A percentile compares a stretch with the other conserved stretches of the same genome.
Conservation (phyloP, 2,329 filamentous ascomycete species). For the Akanthomyces lecanii region DNA sequence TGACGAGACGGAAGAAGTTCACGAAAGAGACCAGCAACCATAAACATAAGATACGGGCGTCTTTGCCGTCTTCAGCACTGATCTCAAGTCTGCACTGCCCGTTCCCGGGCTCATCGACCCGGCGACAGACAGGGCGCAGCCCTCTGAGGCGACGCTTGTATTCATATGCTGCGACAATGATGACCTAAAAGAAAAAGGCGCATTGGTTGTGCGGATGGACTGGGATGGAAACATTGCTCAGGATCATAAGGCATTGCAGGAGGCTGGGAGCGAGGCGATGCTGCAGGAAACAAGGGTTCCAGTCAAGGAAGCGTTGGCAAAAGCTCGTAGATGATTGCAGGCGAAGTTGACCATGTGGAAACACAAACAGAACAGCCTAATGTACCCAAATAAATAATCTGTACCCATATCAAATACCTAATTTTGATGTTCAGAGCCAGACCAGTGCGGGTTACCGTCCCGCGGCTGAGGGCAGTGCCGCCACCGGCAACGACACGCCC, state of each 20-base stretch:
- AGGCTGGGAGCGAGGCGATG: neutral
- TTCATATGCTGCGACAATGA: neutral
- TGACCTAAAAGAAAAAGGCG: neutral
- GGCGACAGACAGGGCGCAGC: neutral
- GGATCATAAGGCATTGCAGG: neutral
- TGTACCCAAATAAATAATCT: neutral
- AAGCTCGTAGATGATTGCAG: neutral
- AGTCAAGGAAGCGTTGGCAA: neutral
- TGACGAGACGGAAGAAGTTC: neutral
- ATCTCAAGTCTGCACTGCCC: neutral
- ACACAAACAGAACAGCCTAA: neutral
- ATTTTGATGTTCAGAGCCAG: neutral
- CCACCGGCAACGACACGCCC: neutral
- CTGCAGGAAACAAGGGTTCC: neutral
- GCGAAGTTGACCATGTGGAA: neutral
- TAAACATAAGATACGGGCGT: neutral
- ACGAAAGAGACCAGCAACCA: neutral
- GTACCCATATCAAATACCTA: neutral
- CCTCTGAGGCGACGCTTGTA: neutral
- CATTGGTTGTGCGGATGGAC: neutral
- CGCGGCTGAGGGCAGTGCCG: neutral
- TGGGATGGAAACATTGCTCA: neutral
- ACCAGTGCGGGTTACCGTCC: neutral
- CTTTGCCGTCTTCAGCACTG: neutral
- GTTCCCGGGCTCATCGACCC: neutral